Base-by-base conservation (phyloP, 2,329 filamentous ascomycete species). In the Lecanicillium sp. region DNA sequence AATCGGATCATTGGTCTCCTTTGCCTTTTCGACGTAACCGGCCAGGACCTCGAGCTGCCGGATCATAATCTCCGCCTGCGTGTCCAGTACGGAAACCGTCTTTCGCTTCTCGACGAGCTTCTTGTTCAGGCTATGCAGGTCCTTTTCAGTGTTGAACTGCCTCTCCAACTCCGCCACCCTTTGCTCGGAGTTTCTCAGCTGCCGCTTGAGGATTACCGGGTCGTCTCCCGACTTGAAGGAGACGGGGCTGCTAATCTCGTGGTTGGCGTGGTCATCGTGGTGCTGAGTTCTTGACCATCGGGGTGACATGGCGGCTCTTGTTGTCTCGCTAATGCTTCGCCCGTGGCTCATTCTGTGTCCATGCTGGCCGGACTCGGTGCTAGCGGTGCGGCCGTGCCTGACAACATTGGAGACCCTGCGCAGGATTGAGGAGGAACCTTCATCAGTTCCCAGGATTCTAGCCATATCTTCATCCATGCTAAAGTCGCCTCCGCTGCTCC, bases 381-480 rank as follows among this genome's bases (percentile, higher is more conserved):
- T 96, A 59, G 81, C 86, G 56, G 86, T 95, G 47, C 92, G 82
- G 39, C 88, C 88, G 60, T 97, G 92, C 46, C 88, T 86, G 41
- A 96, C 88, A 36, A 87, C 89, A 56, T 95, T 95, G 7, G 92
- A 97, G 29, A 96, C 85, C 37, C 87, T 80, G 41, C 87, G 84
- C 45, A 97, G 68, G 44, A 96, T 84, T 1, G 86, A 90, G 18
- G 86, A 81, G 22, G 79, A 82, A 31, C 74, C 71, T 56, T 88
- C 85, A 44, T 90, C 87, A 15, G 78, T 81, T 29, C 80, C 84
- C 43, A 95, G 70, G 42, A 96, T 90, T 41, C 89, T 82, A 39
- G 86, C 84, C 78, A 96, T 87, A 56, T 97, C 92, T 59, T 96
- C 89, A 48, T 97, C 90, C 81, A 95, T 80, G 43, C 84, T 92